A percentile compares a stretch with the other conserved stretches of the same genome.
Conservation (phyloP, 2,329 filamentous ascomycete species). For the Epichloe coenophiala region DNA sequence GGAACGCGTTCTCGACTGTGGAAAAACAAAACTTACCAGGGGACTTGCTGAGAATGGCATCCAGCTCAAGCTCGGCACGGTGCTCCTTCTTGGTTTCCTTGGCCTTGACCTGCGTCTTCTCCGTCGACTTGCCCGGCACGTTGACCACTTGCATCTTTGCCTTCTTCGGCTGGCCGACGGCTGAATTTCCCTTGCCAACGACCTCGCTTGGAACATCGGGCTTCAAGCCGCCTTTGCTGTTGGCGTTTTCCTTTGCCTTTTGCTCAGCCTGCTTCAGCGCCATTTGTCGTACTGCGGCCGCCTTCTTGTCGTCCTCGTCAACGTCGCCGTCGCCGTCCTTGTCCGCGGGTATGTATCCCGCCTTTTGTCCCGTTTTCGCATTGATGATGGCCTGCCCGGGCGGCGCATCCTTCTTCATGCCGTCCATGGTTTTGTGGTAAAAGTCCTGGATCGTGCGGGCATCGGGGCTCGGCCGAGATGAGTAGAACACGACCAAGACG, state of each 20-base stretch:
- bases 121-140: constrained; percentile 1
- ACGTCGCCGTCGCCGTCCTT: constrained; percentile 41
- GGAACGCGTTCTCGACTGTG: no score
- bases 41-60: constrained; percentile 67
- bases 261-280: constrained; percentile 56
- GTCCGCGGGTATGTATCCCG: constrained; percentile 29
- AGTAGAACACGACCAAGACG: constrained; percentile 60
- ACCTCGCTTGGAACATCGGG: constrained; percentile 45
- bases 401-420: constrained; percentile 28
- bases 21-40: constrained; percentile 48
- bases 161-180: constrained; percentile 32
- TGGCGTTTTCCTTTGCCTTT: constrained; percentile 50
- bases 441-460: constrained; percentile 36
- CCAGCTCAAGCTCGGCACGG: constrained; percentile 57
- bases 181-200: constrained; percentile 45
- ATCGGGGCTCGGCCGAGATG: constrained; percentile 38
- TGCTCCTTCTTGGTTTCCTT: constrained; percentile 44
- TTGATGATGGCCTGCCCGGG: constrained; percentile 26
- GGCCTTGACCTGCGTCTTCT: constrained; percentile 10
- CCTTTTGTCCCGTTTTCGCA: constrained; percentile 23
- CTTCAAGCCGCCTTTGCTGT: constrained; percentile 23
- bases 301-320: constrained; percentile 40
- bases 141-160: constrained; percentile 12
- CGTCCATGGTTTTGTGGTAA: constrained; percentile 45
- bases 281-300: constrained; percentile 39